Percentiles rank a stretch among this genome's conserved stretches.
These are phyloP conservation scores for Dentiscutata heterogama DNA, from an alignment of 371 early-diverging fungal species.

Conservation along the genomic window DNA sequence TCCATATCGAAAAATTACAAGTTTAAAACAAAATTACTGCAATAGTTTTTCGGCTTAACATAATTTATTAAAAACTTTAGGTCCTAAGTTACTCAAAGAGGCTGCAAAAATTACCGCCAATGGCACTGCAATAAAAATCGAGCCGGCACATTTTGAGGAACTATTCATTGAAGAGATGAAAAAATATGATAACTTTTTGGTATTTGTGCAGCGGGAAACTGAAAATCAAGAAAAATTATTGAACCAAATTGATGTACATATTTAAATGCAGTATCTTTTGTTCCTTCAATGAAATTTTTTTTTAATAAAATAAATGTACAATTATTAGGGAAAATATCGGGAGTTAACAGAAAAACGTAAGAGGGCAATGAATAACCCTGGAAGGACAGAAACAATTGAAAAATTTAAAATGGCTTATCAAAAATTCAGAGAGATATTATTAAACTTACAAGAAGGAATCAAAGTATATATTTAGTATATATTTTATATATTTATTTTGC, in stretches of 20 bases:
- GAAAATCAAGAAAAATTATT: conserved; percentile 73
- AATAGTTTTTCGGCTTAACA: not conserved
- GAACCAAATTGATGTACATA: conserved; percentile 61
- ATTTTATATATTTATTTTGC: not conserved
- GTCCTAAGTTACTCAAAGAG: conserved; percentile 52
- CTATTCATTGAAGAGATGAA: conserved; percentile 71
- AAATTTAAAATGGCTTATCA: conserved; percentile 76
- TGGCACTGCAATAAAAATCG: conserved; percentile 69
- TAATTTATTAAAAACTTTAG: conserved; percentile 33
- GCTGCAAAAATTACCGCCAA: conserved; percentile 58
- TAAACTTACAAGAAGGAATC: conserved; percentile 73
- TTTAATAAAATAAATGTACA: not conserved
- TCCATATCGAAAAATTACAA: not conserved
- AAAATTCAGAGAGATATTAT: conserved; percentile 72
- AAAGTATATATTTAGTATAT: too few relatives aligned
- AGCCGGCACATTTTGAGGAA: conserved; percentile 77
- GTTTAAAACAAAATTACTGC: not conserved
- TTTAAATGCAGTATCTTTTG: not conserved
- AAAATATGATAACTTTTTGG: conserved; percentile 72
- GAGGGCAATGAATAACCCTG: conserved; percentile 59
- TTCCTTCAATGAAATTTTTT: not conserved
- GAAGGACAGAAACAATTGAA: conserved; percentile 73
- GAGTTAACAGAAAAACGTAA: conserved; percentile 69
- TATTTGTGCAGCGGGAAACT: conserved; percentile 65
- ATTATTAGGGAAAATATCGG: conserved; percentile 63